Percentiles rank a stretch among this genome's conserved stretches.
phyloP scores from a whole-genome alignment of 345 rosid species.

The Acer campestre region DNA sequence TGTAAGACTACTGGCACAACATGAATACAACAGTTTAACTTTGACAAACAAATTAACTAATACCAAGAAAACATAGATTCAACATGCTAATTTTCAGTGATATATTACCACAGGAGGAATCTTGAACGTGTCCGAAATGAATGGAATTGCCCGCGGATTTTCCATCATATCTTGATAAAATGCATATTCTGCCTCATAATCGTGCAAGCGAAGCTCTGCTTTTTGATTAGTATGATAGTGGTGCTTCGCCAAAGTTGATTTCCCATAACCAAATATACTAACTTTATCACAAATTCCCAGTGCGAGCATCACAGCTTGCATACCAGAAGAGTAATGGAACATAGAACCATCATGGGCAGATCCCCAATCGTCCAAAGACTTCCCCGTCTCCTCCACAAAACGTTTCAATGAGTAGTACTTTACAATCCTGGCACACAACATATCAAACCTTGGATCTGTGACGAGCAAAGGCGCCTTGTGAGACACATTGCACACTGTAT shows the following conservation, averaged over 20 bases:
- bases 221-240: constrained; percentile 93
- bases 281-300: constrained; percentile 79
- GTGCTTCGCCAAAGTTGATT: constrained; percentile 62
- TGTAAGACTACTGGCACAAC: constrained; percentile 18
- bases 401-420: constrained; percentile 80
- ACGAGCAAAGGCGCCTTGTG: constrained; percentile 59
- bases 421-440: constrained; percentile 69
- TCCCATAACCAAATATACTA: constrained; percentile 87
- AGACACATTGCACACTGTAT: constrained; percentile 60
- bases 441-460: constrained; percentile 85
- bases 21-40: constrained; percentile 23
- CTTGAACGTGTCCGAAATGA: constrained; percentile 60
- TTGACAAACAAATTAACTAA: constrained; percentile 9
- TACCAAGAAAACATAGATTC: constrained; percentile 7
- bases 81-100: constrained; percentile 40
- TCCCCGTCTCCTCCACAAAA: constrained; percentile 51
- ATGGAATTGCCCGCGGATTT: constrained; percentile 66
- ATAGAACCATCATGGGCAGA: constrained; percentile 65
- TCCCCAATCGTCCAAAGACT: constrained; percentile 65
- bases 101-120: constrained; percentile 68
- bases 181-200: constrained; percentile 81
- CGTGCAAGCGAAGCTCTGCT: constrained; percentile 78
- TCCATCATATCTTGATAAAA: constrained; percentile 61
- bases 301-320: constrained; percentile 88
- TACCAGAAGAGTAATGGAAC: constrained; percentile 94